Conservation (phyloP, 352 stramenopile species). For the Achlya hypogyna region DNA sequence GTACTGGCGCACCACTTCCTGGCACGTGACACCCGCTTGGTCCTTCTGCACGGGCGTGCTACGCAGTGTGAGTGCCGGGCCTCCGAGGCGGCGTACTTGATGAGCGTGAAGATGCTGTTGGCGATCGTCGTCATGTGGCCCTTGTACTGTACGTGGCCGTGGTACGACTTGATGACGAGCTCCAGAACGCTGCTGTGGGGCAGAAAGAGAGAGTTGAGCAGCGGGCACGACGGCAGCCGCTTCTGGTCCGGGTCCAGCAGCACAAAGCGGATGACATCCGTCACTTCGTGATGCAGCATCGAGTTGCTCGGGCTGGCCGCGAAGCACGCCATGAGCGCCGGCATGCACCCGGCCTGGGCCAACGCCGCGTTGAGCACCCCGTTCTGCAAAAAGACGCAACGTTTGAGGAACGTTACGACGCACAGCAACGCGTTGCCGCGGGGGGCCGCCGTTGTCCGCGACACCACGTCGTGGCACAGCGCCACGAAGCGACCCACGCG, state of each 20-base stretch:
- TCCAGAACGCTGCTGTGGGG: constrained; percentile 61
- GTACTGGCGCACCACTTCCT: constrained; percentile 74
- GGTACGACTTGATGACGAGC: constrained; percentile 73
- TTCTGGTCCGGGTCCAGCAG: constrained; percentile 80
- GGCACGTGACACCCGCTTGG: constrained; percentile 49
- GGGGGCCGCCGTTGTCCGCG: constrained; percentile 37
- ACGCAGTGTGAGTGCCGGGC: not conserved
- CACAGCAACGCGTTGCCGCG: constrained; percentile 53
- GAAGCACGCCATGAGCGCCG: constrained; percentile 69
- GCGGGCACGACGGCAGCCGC: constrained; percentile 56
- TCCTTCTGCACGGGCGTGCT: constrained; percentile 66
- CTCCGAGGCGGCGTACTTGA: constrained; percentile 39
- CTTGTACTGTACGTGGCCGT: constrained; percentile 75
- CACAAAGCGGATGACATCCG: constrained; percentile 79
- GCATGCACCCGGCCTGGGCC: constrained; percentile 69
- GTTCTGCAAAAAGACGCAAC: constrained; percentile 75
- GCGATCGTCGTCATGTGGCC: constrained; percentile 83
- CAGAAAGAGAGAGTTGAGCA: constrained; percentile 73
- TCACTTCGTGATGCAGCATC: constrained; percentile 76
- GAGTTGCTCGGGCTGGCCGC: constrained; percentile 73
- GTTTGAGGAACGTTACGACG: constrained; percentile 77
- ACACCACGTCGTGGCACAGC: constrained; percentile 56
- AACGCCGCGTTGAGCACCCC: constrained; percentile 54
- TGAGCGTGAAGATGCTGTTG: constrained; percentile 84
- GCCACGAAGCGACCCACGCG: constrained; percentile 75